Base-by-base conservation (phyloP, 2,329 filamentous ascomycete genomes). In the Phoma sp. region DNA sequence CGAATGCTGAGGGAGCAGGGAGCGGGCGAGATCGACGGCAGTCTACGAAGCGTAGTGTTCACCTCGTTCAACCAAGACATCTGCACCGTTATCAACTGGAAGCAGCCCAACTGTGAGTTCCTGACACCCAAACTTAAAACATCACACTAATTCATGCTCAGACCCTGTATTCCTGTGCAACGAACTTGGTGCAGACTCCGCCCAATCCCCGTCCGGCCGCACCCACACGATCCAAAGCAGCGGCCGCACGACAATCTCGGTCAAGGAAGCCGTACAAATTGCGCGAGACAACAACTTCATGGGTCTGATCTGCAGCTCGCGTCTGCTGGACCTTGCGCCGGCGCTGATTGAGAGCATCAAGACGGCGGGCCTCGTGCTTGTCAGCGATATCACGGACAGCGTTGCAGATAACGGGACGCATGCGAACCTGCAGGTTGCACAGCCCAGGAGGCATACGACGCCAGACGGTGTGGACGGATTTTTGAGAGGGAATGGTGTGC, bases 211-310 rank as follows among this genome's bases (percentile, higher is more conserved):
- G 7, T 64, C 64, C 4, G 66, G 64, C 15, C 72, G 58, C 15
- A 59, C 76, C 5, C 71, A 78, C 40, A 74, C 77, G 29, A 78
- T 84, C 38, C 70, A 80, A 37, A 84, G 83, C 62, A 90, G 87
- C 62, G 91, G 90, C 14, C 83, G 89, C 50, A 85, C 87, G 40
- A 90, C 88, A 12, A 89, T 89, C 61, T 96, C 92, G 5, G 91
- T 98, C 63, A 99, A 98, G 78, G 93, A 99, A 74, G 91, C 91
- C 4, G 95, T 97, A 12, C 85, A 93, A 60, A 92, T 96, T 69
- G 93, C 93, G 18, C 90, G 96, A 75, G 91, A 88, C 72, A 99
- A 99, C 74, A 99, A 99, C 73, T 91, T 99, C 62, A 99, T 99
- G 95, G 95, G 95, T 3, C 75, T 99, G 68, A 91, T 98, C 56